Base-by-base conservation (phyloP, 441 rosid species). In the Eutrema salsugineum region DNA sequence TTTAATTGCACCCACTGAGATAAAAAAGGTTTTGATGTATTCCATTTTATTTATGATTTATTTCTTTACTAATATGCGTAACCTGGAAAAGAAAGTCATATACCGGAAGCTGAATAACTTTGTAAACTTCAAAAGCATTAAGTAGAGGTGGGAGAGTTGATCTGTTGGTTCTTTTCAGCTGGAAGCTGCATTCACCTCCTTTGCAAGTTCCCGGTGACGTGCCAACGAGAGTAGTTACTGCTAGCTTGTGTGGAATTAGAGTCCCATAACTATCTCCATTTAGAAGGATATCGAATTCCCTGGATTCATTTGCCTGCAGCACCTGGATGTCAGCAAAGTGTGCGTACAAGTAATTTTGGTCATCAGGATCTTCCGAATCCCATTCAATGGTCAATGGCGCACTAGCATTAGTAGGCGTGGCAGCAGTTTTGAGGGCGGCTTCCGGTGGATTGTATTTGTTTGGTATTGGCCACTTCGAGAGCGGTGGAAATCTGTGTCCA, bases 301-400 rank as follows among this genome's bases (percentile, higher is more conserved):
- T 64, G 2, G 71, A 20, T 27, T 65, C 72, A 3, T 60, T 43
- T 0, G 59, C 38, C 22, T 59, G 42, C 8, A 74, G 75, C 10
- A 42, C 22, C 27, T 74, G 51, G 51, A 78, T 24, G 61, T 82
- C 81, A 8, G 79, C 77, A 57, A 82, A 44, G 73, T 82, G 77
- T 63, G 27, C 9, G 36, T 75, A 83, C 1, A 15, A 65, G 63
- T 51, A 43, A 72, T 5, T 38, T 33, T 15, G 16, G 16, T 7
- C 32, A 19, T 12, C 17, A 44, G 28, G 44, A n/a, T n/a, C 11
- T 3, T 0, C 4, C 0, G 28, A 11, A 30, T 1, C 22, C 62
- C 53, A 46, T 5, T 1, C 0, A 11, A 36, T 6, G 8, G 68
- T 30, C 17, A 64, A 19, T 2, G 73, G 43, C 11, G 16, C 28